Evolutionary conservation across 768 basidiomycete genomes (phyloP).

Genomic region (Holtermannia corniformis): DNA sequence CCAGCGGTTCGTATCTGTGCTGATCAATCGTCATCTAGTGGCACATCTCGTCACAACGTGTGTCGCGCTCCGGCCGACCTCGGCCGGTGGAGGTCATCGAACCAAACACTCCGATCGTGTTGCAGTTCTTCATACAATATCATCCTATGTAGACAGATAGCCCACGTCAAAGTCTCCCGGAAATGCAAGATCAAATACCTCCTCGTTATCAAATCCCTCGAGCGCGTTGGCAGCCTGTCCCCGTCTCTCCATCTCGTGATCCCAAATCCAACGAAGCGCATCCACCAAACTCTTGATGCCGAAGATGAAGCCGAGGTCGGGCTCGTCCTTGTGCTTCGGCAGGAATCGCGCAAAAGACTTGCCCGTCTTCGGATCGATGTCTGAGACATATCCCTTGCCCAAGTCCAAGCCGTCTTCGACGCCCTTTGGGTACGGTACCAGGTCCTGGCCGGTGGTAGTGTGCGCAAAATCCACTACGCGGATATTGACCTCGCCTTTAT

Average conservation of each 20-base stretch:
- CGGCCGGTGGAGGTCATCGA: background rate
- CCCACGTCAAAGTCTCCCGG: slow-evolving; percentile 5
- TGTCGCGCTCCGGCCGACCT: too few species aligned
- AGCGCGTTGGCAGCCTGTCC: slow-evolving; percentile 41
- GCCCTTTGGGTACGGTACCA: slow-evolving; percentile 58
- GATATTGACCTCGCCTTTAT: slow-evolving; percentile 84
- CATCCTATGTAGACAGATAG: slow-evolving; percentile 16
- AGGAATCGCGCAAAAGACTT: slow-evolving; percentile 86
- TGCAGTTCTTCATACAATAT: background rate
- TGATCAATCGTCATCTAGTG: background rate
- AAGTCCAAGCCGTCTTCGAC: slow-evolving; percentile 39
- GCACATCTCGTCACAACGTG: too few species aligned
- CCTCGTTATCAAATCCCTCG: slow-evolving; percentile 17
- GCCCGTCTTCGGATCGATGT: slow-evolving; percentile 72
- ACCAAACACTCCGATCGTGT: background rate
- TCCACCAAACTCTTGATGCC: slow-evolving; percentile 73
- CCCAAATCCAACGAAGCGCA: slow-evolving; percentile 75
- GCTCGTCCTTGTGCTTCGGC: slow-evolving; percentile 75
- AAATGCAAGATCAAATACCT: slow-evolving; percentile 25
- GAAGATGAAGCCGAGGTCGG: slow-evolving; percentile 89
- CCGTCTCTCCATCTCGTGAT: slow-evolving; percentile 64
- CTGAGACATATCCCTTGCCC: slow-evolving; percentile 69
- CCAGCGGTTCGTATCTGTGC: too few species aligned
- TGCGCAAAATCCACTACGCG: slow-evolving; percentile 98
- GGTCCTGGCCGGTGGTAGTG: slow-evolving; percentile 91